phyloP scores from a whole-genome alignment of 495 filamentous ascomycete genomes.

The Xylaria bambusicola region DNA sequence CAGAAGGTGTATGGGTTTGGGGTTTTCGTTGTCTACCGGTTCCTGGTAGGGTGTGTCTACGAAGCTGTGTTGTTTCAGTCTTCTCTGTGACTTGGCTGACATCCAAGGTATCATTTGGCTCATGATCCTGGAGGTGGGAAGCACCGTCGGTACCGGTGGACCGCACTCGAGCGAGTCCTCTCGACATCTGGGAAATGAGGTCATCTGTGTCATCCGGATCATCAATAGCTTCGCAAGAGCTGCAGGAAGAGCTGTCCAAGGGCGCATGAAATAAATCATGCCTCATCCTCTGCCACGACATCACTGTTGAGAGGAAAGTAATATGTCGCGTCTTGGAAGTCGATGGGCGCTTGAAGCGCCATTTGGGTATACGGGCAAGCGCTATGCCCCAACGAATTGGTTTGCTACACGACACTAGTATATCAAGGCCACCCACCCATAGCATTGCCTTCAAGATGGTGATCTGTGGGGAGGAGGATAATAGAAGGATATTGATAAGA shows the following conservation, averaged over 20 bases:
- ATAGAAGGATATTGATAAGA: conserved; percentile 79
- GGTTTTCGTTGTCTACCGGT: conserved; percentile 32
- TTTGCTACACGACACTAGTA: conserved; percentile 71
- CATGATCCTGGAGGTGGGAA: not conserved
- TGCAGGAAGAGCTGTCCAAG: conserved; percentile 34
- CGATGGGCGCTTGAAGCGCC: conserved; percentile 71
- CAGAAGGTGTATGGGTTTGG: conserved; percentile 60
- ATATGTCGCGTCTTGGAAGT: conserved; percentile 27
- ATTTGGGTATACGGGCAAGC: conserved; percentile 84
- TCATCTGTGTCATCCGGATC: conserved; percentile 28
- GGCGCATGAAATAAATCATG: conserved; percentile 33
- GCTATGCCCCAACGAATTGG: conserved; percentile 85
- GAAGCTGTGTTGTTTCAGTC: conserved; percentile 23
- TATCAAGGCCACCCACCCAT: conserved; percentile 81
- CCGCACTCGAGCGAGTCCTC: conserved; percentile 15
- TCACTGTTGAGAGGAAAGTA: conserved; percentile 29
- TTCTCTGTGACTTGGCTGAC: conserved; percentile 17
- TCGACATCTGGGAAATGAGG: conserved; percentile 2
- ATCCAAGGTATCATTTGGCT: not conserved
- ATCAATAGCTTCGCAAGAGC: conserved; percentile 34
- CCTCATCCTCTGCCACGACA: conserved; percentile 34
- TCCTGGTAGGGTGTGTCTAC: conserved; percentile 58
- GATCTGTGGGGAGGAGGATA: conserved; percentile 79
- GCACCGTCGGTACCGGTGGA: not conserved
- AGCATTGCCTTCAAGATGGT: conserved; percentile 79